Evolutionary conservation across 177 flowering plant species (phyloP).

Genomic region (Telopea speciosissima): DNA sequence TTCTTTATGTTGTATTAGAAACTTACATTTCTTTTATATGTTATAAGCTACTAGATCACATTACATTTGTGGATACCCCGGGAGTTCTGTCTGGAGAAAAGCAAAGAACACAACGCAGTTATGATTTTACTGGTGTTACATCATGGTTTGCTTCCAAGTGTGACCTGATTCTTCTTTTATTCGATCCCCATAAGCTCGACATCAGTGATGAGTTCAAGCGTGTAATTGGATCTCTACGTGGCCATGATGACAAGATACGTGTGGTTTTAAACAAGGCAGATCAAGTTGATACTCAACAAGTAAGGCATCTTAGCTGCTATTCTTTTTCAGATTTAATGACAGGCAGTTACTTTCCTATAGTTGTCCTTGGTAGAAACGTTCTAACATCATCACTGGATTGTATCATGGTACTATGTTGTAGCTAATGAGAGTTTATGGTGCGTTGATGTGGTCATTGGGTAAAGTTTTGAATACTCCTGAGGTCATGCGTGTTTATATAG

Average conservation of each 20-base stretch:
- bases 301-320: constrained; percentile 16
- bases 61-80: constrained; percentile 95
- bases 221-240: constrained; percentile 87
- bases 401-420: constrained; percentile 23
- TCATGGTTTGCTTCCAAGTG: constrained; percentile 99
- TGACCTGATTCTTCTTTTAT: constrained; percentile 84
- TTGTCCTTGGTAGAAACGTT: neutral
- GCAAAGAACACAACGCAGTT: constrained; percentile 88
- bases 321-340: neutral
- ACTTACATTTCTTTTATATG: constrained; percentile 8
- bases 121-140: constrained; percentile 94
- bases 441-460: constrained; percentile 98
- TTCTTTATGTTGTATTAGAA: constrained; percentile 2
- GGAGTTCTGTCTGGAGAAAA: constrained; percentile 99
- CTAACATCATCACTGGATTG: constrained; percentile 3
- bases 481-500: constrained; percentile 87
- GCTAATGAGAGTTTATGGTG: constrained; percentile 98
- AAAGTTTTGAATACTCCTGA: constrained; percentile 95
- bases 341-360: neutral
- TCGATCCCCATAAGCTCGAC: constrained; percentile 98
- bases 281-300: constrained; percentile 98
- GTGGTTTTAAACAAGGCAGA: constrained; percentile 97
- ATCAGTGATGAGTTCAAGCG: constrained; percentile 97
- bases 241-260: constrained; percentile 97
- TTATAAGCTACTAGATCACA: constrained; percentile 75